Percentiles rank a stretch among this genome's conserved stretches.
These are phyloP conservation scores for Pseudogymnoascus sp. DNA, from an alignment of 2,329 filamentous ascomycete genomes.

Conservation along the genomic window DNA sequence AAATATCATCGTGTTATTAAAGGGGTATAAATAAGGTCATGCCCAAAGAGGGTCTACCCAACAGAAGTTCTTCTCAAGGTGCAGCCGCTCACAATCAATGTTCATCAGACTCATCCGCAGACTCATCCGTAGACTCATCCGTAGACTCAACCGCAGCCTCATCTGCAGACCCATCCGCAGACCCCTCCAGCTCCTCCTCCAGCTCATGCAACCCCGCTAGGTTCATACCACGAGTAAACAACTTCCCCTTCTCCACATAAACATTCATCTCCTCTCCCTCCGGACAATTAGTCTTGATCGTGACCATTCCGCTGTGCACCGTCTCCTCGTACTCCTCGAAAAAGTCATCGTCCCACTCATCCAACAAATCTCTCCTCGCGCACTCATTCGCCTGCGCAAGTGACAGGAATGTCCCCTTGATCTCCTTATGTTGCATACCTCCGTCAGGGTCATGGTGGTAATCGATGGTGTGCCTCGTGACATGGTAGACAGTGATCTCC, in stretches of 20 bases:
- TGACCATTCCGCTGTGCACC: background rate
- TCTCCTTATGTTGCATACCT: background rate
- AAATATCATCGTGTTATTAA: background rate
- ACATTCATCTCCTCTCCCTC: conserved; percentile 2
- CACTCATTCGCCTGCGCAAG: background rate
- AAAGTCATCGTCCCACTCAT: background rate
- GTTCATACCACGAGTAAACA: conserved; percentile 14
- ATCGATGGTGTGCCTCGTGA: background rate
- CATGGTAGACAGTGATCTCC: background rate
- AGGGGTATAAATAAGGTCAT: background rate
- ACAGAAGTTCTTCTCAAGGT: background rate
- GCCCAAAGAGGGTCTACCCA: background rate
- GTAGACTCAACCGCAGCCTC: too few species aligned
- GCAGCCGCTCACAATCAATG: background rate
- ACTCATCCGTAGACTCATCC: conserved; percentile 29
- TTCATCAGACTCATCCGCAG: background rate
- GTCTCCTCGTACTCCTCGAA: background rate
- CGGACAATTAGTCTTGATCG: background rate
- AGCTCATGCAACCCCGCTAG: conserved; percentile 29
- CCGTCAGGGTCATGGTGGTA: background rate
- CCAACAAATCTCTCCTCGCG: background rate
- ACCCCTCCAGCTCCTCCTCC: conserved; percentile 37
- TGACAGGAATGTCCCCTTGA: background rate
- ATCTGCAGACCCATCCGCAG: conserved; percentile 9
- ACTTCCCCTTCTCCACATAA: conserved; percentile 1